Evolutionary conservation across 176 grass and related monocot species (phyloP).

Genomic region (Bothriochloa decipiens): DNA sequence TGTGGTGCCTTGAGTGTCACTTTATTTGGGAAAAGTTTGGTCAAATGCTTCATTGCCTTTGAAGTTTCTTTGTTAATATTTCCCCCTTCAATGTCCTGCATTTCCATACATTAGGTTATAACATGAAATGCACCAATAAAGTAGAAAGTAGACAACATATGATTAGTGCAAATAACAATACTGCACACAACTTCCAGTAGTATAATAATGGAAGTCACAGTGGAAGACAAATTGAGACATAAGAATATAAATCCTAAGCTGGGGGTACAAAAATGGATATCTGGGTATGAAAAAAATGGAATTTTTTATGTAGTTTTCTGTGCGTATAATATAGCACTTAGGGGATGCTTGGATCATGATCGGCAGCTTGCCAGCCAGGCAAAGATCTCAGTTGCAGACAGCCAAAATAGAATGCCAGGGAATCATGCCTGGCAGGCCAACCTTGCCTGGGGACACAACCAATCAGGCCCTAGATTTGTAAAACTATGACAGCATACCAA

Average conservation of each 20-base stretch:
- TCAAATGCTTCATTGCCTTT: slow-evolving; percentile 80
- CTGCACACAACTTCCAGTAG: slow-evolving; percentile 6
- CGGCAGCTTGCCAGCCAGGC: not conserved
- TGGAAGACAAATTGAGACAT: not conserved
- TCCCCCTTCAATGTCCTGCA: slow-evolving; percentile 68
- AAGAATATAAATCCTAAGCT: not conserved
- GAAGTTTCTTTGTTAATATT: slow-evolving; percentile 76
- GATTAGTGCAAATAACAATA: slow-evolving; percentile 10
- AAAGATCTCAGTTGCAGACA: not conserved
- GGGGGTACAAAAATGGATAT: not conserved
- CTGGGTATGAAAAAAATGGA: not conserved
- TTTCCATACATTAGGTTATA: slow-evolving; percentile 39
- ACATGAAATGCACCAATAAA: slow-evolving; percentile 31
- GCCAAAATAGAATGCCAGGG: not conserved
- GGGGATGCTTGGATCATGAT: not conserved
- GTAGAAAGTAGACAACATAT: not conserved
- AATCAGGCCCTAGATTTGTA: not conserved
- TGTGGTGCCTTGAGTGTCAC: slow-evolving; percentile 77
- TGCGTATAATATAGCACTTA: not conserved
- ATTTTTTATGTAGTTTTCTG: not conserved
- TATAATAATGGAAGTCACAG: not conserved
- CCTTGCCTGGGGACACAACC: not conserved
- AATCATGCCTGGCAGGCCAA: not conserved
- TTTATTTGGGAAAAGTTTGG: slow-evolving; percentile 96
- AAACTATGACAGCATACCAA: not conserved